These are phyloP conservation scores for Metschnikowia henanensis DNA, from an alignment of 805 yeast genomes.

Conservation along the genomic window DNA sequence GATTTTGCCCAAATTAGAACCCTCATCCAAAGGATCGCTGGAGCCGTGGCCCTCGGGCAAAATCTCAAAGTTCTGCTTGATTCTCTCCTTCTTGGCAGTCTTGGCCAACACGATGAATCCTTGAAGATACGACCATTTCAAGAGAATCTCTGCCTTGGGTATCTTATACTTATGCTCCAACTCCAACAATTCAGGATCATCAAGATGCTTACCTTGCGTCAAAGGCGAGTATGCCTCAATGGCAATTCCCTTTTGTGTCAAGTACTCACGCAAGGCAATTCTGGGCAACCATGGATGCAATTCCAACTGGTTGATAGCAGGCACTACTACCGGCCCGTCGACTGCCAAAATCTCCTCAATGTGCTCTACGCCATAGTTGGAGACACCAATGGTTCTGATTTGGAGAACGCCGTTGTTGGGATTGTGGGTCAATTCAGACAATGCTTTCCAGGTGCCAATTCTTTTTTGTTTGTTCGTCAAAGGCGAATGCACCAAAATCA, in stretches of 20 bases:
- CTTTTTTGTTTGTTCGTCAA: constrained; percentile 37
- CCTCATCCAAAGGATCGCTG: constrained; percentile 26
- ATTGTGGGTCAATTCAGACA: constrained; percentile 65
- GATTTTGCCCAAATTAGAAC: constrained; percentile 34
- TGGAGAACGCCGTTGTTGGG: constrained; percentile 51
- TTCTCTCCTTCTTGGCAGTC: constrained; percentile 52
- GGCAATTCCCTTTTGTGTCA: constrained; percentile 52
- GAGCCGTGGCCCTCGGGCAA: constrained; percentile 30
- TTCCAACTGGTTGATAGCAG: constrained; percentile 82
- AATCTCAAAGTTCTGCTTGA: constrained; percentile 55
- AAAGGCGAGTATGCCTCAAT: constrained; percentile 84
- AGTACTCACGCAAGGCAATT: constrained; percentile 59
- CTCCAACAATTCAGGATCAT: constrained; percentile 50
- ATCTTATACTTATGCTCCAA: constrained; percentile 51
- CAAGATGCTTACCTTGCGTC: constrained; percentile 57
- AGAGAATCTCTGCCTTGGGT: constrained; percentile 60
- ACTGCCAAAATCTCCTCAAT: constrained; percentile 59
- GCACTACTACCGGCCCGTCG: constrained; percentile 46
- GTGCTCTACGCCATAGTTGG: constrained; percentile 65
- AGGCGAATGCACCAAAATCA: constrained; percentile 56
- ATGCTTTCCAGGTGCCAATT: constrained; percentile 65
- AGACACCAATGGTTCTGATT: constrained; percentile 72
- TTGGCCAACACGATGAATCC: constrained; percentile 75
- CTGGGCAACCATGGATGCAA: constrained; percentile 83
- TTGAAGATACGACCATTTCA: constrained; percentile 72